A percentile compares a stretch with the other conserved stretches of the same genome.
These are phyloP conservation scores for Naganishia onofrii DNA, from an alignment of 768 basidiomycete species.

Conservation along the genomic window DNA sequence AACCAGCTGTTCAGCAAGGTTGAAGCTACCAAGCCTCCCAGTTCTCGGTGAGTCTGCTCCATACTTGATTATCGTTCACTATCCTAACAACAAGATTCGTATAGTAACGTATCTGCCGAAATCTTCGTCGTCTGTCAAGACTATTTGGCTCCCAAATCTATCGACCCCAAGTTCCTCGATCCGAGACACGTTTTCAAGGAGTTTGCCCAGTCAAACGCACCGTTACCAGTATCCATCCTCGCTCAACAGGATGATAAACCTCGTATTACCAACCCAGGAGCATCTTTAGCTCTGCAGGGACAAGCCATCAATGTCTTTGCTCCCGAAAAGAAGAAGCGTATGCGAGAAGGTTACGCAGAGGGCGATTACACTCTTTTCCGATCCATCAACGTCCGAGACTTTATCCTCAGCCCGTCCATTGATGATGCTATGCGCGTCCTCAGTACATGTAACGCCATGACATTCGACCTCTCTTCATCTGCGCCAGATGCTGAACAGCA, in stretches of 20 bases:
- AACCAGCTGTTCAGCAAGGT: slow-evolving; percentile 92
- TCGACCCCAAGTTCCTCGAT: slow-evolving; percentile 97
- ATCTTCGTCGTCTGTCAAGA: slow-evolving; percentile 98
- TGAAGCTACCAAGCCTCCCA: slow-evolving; percentile 97
- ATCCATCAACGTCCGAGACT: slow-evolving; percentile 65
- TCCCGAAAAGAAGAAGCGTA: slow-evolving; percentile 90
- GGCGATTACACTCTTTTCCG: slow-evolving; percentile 89
- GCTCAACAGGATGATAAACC: slow-evolving; percentile 28
- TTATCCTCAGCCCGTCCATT: slow-evolving; percentile 57
- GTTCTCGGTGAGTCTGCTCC: slow-evolving; percentile 61
- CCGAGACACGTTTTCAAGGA: slow-evolving; percentile 98
- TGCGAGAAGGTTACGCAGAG: slow-evolving; percentile 91
- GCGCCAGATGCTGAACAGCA: slow-evolving; percentile 30
- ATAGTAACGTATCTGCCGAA: slow-evolving; percentile 92
- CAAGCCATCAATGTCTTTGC: slow-evolving; percentile 86
- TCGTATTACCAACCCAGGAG: slow-evolving; percentile 52
- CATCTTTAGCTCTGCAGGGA: slow-evolving; percentile 62
- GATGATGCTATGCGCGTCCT: slow-evolving; percentile 74
- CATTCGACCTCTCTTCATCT: slow-evolving; percentile 27
- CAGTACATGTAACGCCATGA: slow-evolving; percentile 58
- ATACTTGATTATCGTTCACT: slow-evolving; percentile 55
- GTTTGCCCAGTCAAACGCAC: slow-evolving; percentile 55
- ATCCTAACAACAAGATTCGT: slow-evolving; percentile 1
- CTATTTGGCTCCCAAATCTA: slow-evolving; percentile 88
- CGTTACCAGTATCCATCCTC: slow-evolving; percentile 44